Base-by-base conservation (phyloP, 768 basidiomycete species). In the Polyporus arcularius region DNA sequence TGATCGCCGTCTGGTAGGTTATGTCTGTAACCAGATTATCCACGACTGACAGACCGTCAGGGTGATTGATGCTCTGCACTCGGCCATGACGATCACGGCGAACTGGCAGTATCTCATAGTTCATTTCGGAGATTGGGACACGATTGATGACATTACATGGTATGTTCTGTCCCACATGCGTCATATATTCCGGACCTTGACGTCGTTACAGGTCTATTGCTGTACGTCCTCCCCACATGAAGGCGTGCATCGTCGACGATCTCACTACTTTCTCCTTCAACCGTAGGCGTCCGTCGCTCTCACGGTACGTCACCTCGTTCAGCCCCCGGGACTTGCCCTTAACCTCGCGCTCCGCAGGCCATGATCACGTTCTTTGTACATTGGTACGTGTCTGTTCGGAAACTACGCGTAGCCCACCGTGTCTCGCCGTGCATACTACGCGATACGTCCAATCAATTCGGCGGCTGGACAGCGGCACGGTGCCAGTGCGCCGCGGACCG, bases 21-120 rank as follows among this genome's bases (percentile, higher is more conserved):
- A 12, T n/a, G 9, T 28, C 7, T 49, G 8, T 26, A 32, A 21
- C 53, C 11, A n/a, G 43, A 26, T 10, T 4, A 11, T 28, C 11
- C 21, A 18, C 28, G 9, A 11, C 46, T 35, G 4, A 42, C 43
- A 9, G 9, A n/a, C 10, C 28, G 21, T 12, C 50, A 70, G 70
- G 67, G 10, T 62, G 16, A 30, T 68, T 10, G 70, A 70, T 45
- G 55, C 64, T 7, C 32, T 69, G 10, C 70, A 70, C 43, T 67
- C 68, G 5, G 42, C 52, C 11, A 57, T 68, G 58, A 61, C 65
- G 0, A 59, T 55, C 35, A 54, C 55, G 6, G 61, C 70, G n/a
- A 64, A 60, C 54, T 70, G 70, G 70, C 21, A 48, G 46, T 70
- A 68, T 38, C 61, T 70, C 45, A 65, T 70, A 16, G 58, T 59